Evolutionary conservation across 2,329 filamentous ascomycete species (phyloP).

Genomic region (Blastomyces gilchristii): DNA sequence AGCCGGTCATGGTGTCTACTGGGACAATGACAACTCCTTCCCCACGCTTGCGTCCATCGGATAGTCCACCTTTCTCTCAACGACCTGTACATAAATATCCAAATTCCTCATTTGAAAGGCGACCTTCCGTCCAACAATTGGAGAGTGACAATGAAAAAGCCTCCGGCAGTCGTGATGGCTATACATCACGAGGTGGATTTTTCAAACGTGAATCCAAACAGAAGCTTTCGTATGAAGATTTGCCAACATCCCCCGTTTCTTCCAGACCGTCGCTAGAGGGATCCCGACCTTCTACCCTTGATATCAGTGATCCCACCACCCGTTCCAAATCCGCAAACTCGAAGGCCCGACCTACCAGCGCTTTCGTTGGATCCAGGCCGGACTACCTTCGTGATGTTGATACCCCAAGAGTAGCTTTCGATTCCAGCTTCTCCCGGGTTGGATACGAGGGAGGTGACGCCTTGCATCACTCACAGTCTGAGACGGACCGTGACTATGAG

Average conservation of each 20-base stretch:
- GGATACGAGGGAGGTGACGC: conserved; percentile 29
- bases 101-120: conserved; percentile 33
- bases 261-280: conserved; percentile 62
- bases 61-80: conserved; percentile 22
- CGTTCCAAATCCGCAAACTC: conserved; percentile 55
- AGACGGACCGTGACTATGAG: conserved; percentile 27
- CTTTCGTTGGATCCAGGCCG: conserved; percentile 70
- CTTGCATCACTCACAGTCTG: conserved; percentile 27
- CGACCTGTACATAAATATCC: conserved; percentile 48
- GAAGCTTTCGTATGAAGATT: conserved; percentile 38
- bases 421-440: conserved; percentile 21
- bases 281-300: conserved; percentile 49
- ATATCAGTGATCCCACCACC: conserved; percentile 48
- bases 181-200: conserved; percentile 5
- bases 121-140: conserved; percentile 43
- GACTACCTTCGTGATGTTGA: conserved; percentile 76
- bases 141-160: conserved; percentile 13
- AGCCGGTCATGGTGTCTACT: conserved; percentile 51
- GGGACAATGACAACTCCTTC: conserved; percentile 67
- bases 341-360: conserved; percentile 66
- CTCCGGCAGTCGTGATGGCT: conserved; percentile 9
- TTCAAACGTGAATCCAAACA: conserved; percentile 33
- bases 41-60: conserved; percentile 30
- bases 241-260: conserved; percentile 46
- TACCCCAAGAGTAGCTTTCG: conserved; percentile 37